Percentiles rank a stretch among this genome's conserved stretches.
These are phyloP conservation scores for Uncinocarpus reesii DNA, from an alignment of 2,329 filamentous ascomycete species.

Conservation along the genomic window DNA sequence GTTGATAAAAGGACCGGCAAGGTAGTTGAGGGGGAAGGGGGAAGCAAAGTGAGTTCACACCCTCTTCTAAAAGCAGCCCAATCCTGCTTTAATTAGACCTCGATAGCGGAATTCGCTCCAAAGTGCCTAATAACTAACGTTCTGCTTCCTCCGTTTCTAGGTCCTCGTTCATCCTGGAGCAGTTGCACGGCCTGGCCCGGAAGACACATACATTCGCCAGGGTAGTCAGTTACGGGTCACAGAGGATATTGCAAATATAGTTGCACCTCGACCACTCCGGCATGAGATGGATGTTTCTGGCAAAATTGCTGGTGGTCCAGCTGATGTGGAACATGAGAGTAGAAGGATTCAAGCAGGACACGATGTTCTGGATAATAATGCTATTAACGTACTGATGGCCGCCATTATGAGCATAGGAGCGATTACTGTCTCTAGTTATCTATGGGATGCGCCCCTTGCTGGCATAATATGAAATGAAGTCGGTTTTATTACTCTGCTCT, in stretches of 20 bases:
- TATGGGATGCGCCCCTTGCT: constrained; percentile 24
- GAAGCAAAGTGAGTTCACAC: constrained; percentile 45
- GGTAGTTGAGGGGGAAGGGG: constrained; percentile 78
- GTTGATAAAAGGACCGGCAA: constrained; percentile 73
- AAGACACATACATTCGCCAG: constrained; percentile 17
- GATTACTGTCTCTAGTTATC: constrained; percentile 47
- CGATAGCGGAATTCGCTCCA: not conserved
- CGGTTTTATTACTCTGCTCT: no score
- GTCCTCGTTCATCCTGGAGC: constrained; percentile 31
- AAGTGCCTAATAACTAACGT: not conserved
- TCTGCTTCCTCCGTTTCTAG: constrained; percentile 17
- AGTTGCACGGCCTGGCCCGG: constrained; percentile 18
- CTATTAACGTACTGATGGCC: constrained; percentile 90
- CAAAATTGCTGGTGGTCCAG: not conserved
- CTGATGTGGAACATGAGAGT: constrained; percentile 43
- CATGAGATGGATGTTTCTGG: constrained; percentile 4
- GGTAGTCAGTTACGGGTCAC: constrained; percentile 22
- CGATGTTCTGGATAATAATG: constrained; percentile 85
- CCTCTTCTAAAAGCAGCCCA: no score
- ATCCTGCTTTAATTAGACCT: constrained; percentile 12
- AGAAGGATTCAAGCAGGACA: constrained; percentile 55
- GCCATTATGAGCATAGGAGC: constrained; percentile 65
- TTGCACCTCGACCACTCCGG: constrained; percentile 20
- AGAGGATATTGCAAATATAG: constrained; percentile 23
- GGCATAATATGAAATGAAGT: not conserved